Evolutionary conservation across 1,284 basidiomycete genomes (phyloP), one percentile per base, ranked within the genome.

Genomic region (Cutaneotrichosporon cutaneum): DNA sequence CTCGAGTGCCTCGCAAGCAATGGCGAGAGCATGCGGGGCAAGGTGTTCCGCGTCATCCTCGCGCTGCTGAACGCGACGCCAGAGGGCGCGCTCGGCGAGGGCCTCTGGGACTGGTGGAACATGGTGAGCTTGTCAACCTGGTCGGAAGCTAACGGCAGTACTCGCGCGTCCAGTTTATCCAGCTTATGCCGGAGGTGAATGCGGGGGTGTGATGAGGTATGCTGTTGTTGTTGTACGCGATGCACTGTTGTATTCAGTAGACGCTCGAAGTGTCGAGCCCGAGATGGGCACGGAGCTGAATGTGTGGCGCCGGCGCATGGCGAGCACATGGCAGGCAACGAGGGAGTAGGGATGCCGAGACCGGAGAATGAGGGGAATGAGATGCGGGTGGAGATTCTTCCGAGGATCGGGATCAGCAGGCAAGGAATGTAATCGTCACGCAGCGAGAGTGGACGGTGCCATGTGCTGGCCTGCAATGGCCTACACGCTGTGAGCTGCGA

Each of bases 41-140:
- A 72, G 52, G 69, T 72, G 14, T 54, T 72, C 22, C 63, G 69
- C 1, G 67, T 70, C 48, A 64, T 72, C 36, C 64, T 72, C 6
- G 62, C 64, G 13, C 58, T 72, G 21, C 56, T 72, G 35, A 61
- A 58, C 16, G 61, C 56, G 35, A 56, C 56, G 27, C 60, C 60
- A 14, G 59, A 60, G 18, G 65, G 62, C 27, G 56, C 62, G 27
- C 55, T 68, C 30, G 63, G 69, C 21, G 64, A 67, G 13, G 59
- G 58, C 9, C 62, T 70, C n/a, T 69, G 68, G 65, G 68, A 72
- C 48, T 72, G 71, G 71, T 72, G 71, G 69, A 67, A 68, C 52
- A 72, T 72, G 69, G 69, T 68, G 51, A 54, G 70, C 39, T 62
- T 3, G 9, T 3, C 8, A 26, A 1, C 44, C 18, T n/a, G n/a